phyloP scores from a whole-genome alignment of 192 early-diverging fungal species.

The Linnemannia schmuckeri region DNA sequence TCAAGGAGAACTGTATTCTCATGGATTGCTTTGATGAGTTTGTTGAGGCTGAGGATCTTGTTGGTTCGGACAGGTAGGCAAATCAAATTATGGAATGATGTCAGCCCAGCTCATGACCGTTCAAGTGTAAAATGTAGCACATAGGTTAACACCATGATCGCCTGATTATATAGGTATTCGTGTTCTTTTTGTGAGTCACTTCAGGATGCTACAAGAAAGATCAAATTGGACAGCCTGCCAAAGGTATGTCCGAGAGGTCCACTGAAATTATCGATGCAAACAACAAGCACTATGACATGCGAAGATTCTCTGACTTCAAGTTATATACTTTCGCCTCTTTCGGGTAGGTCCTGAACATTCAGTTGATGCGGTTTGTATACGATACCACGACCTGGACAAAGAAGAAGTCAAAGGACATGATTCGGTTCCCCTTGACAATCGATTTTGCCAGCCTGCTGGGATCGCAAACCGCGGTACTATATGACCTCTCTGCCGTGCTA shows the following conservation, averaged over 20 bases:
- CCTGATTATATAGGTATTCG: constrained; percentile 19
- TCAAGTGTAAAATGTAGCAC: too few relatives aligned
- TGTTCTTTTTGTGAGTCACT: constrained; percentile 43
- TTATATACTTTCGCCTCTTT: not conserved
- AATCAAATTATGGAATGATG: not conserved
- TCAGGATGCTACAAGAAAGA: constrained; percentile 49
- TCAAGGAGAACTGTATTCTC: constrained; percentile 47
- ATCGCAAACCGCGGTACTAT: constrained; percentile 10
- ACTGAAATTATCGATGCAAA: not conserved
- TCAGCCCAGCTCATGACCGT: not conserved
- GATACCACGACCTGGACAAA: constrained; percentile 48
- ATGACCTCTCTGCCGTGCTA: constrained; percentile 57
- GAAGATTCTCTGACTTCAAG: not conserved
- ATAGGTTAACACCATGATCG: not conserved
- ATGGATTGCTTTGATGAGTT: constrained; percentile 53
- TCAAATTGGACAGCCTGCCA: constrained; percentile 38
- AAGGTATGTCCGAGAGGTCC: constrained; percentile 11
- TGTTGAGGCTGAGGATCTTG: constrained; percentile 41
- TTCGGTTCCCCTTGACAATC: constrained; percentile 46
- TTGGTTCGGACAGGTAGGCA: constrained; percentile 43
- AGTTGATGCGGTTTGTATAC: constrained; percentile 59
- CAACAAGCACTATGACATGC: too few relatives aligned
- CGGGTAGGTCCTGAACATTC: constrained; percentile 46
- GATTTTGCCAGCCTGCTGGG: constrained; percentile 34
- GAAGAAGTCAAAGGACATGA: constrained; percentile 50